These are phyloP conservation scores for Omphalotus guepiniiformis DNA, from an alignment of 768 basidiomycete genomes.

Conservation along the genomic window DNA sequence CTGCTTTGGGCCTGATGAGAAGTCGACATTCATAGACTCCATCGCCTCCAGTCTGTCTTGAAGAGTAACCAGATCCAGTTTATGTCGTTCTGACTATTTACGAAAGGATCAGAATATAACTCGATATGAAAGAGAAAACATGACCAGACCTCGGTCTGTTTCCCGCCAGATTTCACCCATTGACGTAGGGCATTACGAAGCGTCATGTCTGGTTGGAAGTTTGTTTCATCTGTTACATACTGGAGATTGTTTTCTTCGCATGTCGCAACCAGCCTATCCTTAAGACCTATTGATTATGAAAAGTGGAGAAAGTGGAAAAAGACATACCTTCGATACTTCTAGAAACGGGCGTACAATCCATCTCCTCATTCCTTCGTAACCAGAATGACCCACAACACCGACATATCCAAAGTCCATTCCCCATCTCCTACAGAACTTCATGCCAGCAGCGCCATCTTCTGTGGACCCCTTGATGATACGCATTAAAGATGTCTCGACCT, in stretches of 20 bases:
- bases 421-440: slow-evolving; percentile 65
- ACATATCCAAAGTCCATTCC: slow-evolving; percentile 61
- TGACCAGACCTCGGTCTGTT: background rate
- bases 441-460: slow-evolving; percentile 57
- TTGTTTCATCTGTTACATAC: slow-evolving; percentile 67
- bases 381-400: slow-evolving; percentile 35
- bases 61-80: slow-evolving; percentile 1
- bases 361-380: slow-evolving; percentile 52
- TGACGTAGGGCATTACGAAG: slow-evolving; percentile 71
- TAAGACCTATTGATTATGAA: background rate
- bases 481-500: slow-evolving; percentile 78
- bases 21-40: slow-evolving; percentile 27
- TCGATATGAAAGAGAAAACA: background rate
- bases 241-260: slow-evolving; percentile 57
- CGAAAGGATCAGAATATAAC: background rate
- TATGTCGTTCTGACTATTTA: slow-evolving; percentile 1
- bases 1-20: slow-evolving; percentile 28
- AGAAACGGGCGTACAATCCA: slow-evolving; percentile 77
- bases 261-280: slow-evolving; percentile 81
- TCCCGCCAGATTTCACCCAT: slow-evolving; percentile 23
- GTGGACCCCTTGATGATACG: slow-evolving; percentile 58
- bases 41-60: slow-evolving; percentile 12
- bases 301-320: background rate
- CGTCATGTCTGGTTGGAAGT: slow-evolving; percentile 70
- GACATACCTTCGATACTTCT: slow-evolving; percentile 58